Percentiles rank a stretch among this genome's conserved stretches.
Conservation (phyloP, 73 alveolate species). For the Paramecium biaurelia region DNA sequence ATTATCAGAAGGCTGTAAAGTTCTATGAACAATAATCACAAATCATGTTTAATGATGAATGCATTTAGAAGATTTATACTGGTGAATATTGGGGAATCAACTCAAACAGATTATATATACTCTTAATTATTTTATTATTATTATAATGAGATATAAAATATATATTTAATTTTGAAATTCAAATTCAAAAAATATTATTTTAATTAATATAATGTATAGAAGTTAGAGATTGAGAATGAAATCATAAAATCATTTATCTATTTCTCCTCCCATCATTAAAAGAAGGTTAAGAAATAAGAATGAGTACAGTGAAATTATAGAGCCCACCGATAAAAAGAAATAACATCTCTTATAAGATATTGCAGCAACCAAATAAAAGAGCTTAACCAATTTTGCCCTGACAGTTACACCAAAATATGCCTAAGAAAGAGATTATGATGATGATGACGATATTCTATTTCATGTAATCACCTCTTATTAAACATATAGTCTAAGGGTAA, state of each 20-base stretch:
- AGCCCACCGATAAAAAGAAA: slow-evolving; percentile 41
- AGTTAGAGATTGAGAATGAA: slow-evolving; percentile 36
- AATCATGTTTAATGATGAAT: slow-evolving; percentile 46
- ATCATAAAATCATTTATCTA: slow-evolving; percentile 31
- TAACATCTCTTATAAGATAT: not conserved
- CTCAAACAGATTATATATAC: not conserved
- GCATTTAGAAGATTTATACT: slow-evolving; percentile 28
- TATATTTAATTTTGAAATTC: not conserved
- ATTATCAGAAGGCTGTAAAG: slow-evolving; percentile 30
- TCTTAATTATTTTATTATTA: not conserved
- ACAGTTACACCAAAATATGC: slow-evolving; percentile 49
- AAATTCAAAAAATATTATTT: not conserved
- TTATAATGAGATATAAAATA: not conserved
- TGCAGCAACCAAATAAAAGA: slow-evolving; percentile 43
- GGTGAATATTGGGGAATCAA: slow-evolving; percentile 18
- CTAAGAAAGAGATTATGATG: slow-evolving; percentile 28
- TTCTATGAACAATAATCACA: slow-evolving; percentile 41
- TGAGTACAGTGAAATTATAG: not conserved
- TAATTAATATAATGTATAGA: slow-evolving; percentile 13
- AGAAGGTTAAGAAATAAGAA: slow-evolving; percentile 32
- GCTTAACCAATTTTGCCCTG: slow-evolving; percentile 28
- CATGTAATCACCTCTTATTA: not conserved
- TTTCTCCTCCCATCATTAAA: slow-evolving; percentile 27
- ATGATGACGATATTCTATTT: slow-evolving; percentile 33
- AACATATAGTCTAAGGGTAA: slow-evolving; percentile 67